Conservation (phyloP, 129 eudicot genomes). For the Artemisia annua region DNA sequence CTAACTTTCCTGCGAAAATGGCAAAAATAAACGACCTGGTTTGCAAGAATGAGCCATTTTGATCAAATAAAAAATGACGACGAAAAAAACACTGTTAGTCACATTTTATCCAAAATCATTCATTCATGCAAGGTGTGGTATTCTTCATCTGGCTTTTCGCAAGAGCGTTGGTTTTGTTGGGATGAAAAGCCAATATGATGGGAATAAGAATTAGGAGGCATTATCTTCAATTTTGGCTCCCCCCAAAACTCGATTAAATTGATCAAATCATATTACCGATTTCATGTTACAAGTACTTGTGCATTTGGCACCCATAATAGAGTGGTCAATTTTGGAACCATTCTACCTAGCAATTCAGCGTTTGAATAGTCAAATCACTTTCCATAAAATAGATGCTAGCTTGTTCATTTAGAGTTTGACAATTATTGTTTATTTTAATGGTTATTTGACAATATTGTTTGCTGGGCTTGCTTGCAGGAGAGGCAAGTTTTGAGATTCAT, state of each 20-base stretch:
- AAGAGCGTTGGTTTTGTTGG: background rate
- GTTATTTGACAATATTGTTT: slow-evolving; percentile 12
- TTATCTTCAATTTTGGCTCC: no score
- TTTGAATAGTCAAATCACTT: no score
- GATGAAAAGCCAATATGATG: no score
- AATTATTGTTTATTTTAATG: background rate
- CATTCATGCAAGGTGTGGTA: background rate
- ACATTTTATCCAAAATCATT: background rate
- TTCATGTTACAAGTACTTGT: no score
- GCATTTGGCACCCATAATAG: no score
- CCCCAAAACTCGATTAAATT: no score
- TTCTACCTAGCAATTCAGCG: no score
- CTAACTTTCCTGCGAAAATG: background rate
- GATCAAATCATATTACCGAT: no score
- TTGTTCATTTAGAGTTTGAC: background rate
- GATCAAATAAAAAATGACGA: background rate
- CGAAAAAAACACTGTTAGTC: background rate
- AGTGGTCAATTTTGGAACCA: no score
- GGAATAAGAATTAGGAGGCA: no score
- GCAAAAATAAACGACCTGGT: background rate
- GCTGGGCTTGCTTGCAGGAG: slow-evolving; percentile 56
- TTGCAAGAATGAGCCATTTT: background rate
- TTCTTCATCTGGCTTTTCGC: background rate
- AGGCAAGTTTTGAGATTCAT: slow-evolving; percentile 68
- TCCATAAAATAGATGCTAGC: background rate